Conservation (phyloP, 2,329 filamentous ascomycete species). For the Macrophomina tecta region DNA sequence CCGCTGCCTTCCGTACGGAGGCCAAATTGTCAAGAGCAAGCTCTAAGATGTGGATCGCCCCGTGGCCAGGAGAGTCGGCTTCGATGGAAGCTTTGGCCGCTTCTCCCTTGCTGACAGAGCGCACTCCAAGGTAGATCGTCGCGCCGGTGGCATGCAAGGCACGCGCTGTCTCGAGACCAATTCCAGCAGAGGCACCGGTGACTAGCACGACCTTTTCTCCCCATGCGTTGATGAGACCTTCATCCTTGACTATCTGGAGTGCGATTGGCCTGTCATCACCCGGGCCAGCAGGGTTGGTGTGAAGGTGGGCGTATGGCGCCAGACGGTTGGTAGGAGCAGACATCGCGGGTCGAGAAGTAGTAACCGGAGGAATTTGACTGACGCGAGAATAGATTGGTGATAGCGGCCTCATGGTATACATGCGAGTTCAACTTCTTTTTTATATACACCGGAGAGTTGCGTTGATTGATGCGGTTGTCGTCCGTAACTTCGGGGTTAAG, state of each 20-base stretch:
- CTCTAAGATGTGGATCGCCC: slow-evolving; percentile 41
- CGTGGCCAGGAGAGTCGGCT: slow-evolving; percentile 42
- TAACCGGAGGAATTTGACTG: too few relatives aligned
- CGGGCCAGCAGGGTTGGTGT: slow-evolving; percentile 38
- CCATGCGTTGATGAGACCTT: slow-evolving; percentile 36
- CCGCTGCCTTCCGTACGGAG: slow-evolving; percentile 45
- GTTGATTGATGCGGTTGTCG: too few relatives aligned
- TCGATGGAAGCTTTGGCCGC: slow-evolving; percentile 38
- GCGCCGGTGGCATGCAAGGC: slow-evolving; percentile 35
- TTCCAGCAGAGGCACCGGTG: slow-evolving; percentile 40
- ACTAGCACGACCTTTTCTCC: slow-evolving; percentile 20
- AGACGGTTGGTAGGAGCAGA: too few relatives aligned
- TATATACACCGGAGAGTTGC: too few relatives aligned
- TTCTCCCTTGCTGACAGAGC: slow-evolving; percentile 33
- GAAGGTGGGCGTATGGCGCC: slow-evolving; percentile 31
- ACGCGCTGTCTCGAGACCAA: slow-evolving; percentile 9
- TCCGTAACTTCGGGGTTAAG: too few relatives aligned
- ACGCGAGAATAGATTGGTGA: too few relatives aligned
- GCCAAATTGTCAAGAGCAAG: slow-evolving; percentile 47
- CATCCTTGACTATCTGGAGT: slow-evolving; percentile 47
- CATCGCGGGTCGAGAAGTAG: too few relatives aligned
- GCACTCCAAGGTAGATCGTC: slow-evolving; percentile 38
- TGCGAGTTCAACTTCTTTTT: too few relatives aligned
- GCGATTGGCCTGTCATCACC: slow-evolving; percentile 52
- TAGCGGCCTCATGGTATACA: too few relatives aligned